phyloP scores from a whole-genome alignment of 148 eudicot genomes.

The Vaccinium darrowii region DNA sequence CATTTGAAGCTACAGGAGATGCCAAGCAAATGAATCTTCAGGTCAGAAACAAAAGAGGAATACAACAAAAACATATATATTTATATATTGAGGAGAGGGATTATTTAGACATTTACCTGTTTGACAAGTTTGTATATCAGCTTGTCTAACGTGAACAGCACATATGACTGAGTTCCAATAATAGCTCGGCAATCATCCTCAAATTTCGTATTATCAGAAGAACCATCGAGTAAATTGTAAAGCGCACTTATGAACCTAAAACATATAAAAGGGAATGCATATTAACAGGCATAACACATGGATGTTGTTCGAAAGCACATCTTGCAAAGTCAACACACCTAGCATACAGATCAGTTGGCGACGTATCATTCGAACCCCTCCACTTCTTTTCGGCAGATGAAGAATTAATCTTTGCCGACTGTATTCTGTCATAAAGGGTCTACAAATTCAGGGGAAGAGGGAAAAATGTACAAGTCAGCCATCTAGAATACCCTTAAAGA shows the following conservation, averaged over 20 bases:
- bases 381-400: conserved; percentile 57
- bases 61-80: background rate
- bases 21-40: conserved; percentile 10
- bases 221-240: conserved; percentile 73
- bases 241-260: conserved; percentile 76
- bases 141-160: conserved; percentile 91
- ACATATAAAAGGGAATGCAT: conserved; percentile 5
- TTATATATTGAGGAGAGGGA: background rate
- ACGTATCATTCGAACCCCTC: conserved; percentile 51
- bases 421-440: conserved; percentile 81
- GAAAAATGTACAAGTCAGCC: background rate
- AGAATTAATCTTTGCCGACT: conserved; percentile 66
- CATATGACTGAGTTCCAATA: conserved; percentile 83
- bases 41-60: conserved; percentile 12
- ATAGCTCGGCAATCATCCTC: conserved; percentile 95
- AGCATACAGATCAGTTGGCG: conserved; percentile 53
- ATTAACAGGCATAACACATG: conserved; percentile 6
- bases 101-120: conserved; percentile 48
- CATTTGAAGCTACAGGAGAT: conserved; percentile 59
- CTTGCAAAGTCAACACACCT: conserved; percentile 40
- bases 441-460: conserved; percentile 24
- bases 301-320: conserved; percentile 18
- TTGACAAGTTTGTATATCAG: conserved; percentile 81
- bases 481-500: background rate
- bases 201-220: conserved; percentile 79